phyloP scores from a whole-genome alignment of 805 yeast species.

The Candida vartiovaarae region DNA sequence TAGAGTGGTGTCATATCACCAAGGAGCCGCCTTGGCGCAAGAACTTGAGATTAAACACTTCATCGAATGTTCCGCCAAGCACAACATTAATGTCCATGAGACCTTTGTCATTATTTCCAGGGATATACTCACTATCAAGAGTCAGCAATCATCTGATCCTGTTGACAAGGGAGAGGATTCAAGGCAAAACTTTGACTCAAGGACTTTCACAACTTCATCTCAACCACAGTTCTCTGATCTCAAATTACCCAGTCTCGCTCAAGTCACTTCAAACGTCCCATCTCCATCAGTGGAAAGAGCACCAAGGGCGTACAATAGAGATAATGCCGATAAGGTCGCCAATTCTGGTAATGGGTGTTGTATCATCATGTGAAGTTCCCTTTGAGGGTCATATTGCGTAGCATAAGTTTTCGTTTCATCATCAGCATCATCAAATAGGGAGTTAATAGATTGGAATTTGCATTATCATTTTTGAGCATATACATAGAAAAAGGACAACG shows the following conservation, averaged over 20 bases:
- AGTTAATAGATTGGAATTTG: too few species aligned
- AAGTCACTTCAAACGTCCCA: too few species aligned
- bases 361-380: slow-evolving; percentile 5
- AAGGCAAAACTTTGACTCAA: neutral
- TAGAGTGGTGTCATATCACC: slow-evolving; percentile 11
- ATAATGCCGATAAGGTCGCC: neutral
- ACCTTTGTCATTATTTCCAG: slow-evolving; percentile 9
- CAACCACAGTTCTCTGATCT: neutral
- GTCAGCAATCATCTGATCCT: too few species aligned
- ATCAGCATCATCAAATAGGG: too few species aligned
- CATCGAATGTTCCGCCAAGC: slow-evolving; percentile 18
- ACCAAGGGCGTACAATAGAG: slow-evolving; percentile 1
- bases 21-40: slow-evolving; percentile 11
- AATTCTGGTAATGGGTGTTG: slow-evolving; percentile 5
- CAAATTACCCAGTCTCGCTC: too few species aligned
- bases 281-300: neutral
- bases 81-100: slow-evolving; percentile 11
- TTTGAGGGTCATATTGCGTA: too few species aligned
- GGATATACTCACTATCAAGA: neutral
- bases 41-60: slow-evolving; percentile 11
- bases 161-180: neutral
- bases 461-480: too few species aligned
- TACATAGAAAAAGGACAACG: too few species aligned
- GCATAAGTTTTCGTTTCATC: too few species aligned
- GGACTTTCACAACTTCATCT: slow-evolving; percentile 1